These are phyloP conservation scores for Gossypium bickii DNA, from an alignment of 345 rosid species.

Conservation along the genomic window DNA sequence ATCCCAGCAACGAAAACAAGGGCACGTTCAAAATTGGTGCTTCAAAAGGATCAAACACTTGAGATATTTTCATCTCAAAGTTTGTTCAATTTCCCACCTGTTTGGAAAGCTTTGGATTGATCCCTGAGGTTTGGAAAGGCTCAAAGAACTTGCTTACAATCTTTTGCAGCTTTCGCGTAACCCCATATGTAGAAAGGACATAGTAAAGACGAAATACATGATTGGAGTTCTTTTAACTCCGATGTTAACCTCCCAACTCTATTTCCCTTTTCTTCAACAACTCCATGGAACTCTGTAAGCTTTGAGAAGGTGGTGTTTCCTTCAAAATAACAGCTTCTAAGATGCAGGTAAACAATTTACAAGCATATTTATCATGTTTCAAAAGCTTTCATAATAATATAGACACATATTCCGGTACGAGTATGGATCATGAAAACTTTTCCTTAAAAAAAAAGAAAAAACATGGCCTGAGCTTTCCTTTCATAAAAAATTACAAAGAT, in stretches of 20 bases:
- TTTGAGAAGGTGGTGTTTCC: slow-evolving; percentile 64
- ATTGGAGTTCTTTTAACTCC: slow-evolving; percentile 57
- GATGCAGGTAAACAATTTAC: slow-evolving; percentile 34
- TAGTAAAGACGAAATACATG: slow-evolving; percentile 63
- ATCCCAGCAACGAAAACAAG: no score
- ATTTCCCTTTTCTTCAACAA: slow-evolving; percentile 79
- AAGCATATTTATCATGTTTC: neutral
- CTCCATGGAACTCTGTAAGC: slow-evolving; percentile 64
- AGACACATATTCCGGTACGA: no score
- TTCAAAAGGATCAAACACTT: no score
- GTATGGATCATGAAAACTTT: no score
- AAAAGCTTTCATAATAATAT: neutral
- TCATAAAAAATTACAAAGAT: no score
- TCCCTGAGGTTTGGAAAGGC: neutral
- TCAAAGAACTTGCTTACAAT: neutral
- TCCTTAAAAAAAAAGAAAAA: no score
- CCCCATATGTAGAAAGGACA: slow-evolving; percentile 37
- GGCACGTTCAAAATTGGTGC: no score
- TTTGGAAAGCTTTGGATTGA: neutral
- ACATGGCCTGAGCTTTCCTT: no score
- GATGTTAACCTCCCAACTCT: slow-evolving; percentile 71
- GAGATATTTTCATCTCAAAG: no score
- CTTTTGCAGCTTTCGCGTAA: slow-evolving; percentile 35
- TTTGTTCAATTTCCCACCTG: no score
- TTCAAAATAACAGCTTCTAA: slow-evolving; percentile 58